Evolutionary conservation across 345 rosid species (phyloP), one percentile per base, ranked within the genome.

Genomic region (Eucalyptus curtisii): DNA sequence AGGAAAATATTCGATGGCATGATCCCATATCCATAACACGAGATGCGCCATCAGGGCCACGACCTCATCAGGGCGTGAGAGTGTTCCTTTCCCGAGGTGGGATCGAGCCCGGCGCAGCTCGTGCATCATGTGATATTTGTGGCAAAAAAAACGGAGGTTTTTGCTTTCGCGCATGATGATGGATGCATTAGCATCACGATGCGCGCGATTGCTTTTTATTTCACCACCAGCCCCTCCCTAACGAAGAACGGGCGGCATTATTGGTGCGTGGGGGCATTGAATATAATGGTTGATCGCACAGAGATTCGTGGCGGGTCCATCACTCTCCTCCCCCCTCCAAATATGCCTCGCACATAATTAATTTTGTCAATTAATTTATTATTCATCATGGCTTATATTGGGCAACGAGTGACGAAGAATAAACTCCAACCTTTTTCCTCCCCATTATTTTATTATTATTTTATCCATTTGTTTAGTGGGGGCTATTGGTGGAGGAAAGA

Each of bases 401-500:
- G 81, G 81, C 2, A 71, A 71, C 22, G 45, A 10, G 45, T 37
- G 81, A 71, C 25, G 81, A 71, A 71, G 81, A 71, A 37, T 10
- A 71, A 37, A 37, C 45, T 19, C 81, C 81, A 10, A 20, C 45
- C 11, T 2, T 68, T 33, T 59, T 6, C 31, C 15, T 3, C 3
- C n/a, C 13, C 0, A 13, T 13, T 6, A 13, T 64, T n/a, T n/a
- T 24, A 0, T n/a, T 3, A n/a, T 64, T 13, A 30, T 7, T n/a
- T 30, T 30, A 27, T 64, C 7, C 4, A 59, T 59, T n/a, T 64
- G 76, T n/a, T 64, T 64, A 14, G 76, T n/a, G 76, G 76, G 82
- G 47, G 45, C 20, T 9, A 37, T 6, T 19, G 82, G 15, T 37
- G 45, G 27, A 25, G 15, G 5, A 20, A 37, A 76, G 47, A 19